Evolutionary conservation across 2,329 filamentous ascomycete species (phyloP).

Genomic region (Penicillium sclerotiorum): DNA sequence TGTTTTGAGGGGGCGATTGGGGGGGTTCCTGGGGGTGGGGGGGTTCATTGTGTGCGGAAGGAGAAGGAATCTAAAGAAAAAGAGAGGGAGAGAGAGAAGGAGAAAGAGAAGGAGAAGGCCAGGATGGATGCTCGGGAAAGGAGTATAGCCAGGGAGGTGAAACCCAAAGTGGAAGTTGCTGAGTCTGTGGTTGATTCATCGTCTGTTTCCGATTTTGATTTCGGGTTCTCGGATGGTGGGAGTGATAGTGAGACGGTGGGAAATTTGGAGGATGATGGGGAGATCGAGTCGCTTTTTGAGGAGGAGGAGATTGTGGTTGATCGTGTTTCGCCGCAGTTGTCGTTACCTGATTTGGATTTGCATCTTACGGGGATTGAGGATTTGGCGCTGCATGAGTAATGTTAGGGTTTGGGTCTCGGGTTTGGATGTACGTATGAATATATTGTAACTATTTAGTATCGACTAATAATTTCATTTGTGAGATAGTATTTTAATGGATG

Average conservation of each 20-base stretch:
- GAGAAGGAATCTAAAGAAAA: neutral
- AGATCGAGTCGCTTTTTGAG: conserved; percentile 2
- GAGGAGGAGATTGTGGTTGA: conserved; percentile 11
- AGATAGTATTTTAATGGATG: no score
- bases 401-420: neutral
- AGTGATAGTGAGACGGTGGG: conserved; percentile 21
- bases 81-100: conserved; percentile 1
- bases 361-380: conserved; percentile 20
- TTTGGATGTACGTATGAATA: neutral
- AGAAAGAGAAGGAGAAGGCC: conserved; percentile 2
- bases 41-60: conserved; percentile 22
- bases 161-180: neutral
- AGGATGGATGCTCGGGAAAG: neutral
- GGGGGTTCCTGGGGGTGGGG: conserved; percentile 9
- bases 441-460: no score
- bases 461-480: no score
- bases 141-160: neutral
- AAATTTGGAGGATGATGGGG: conserved; percentile 4
- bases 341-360: conserved; percentile 20
- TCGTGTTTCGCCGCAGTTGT: conserved; percentile 19
- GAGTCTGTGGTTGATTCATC: conserved; percentile 4
- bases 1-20: conserved; percentile 18
- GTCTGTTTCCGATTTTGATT: conserved; percentile 26
- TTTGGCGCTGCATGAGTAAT: conserved; percentile 12
- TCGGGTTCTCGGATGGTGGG: conserved; percentile 20